These are phyloP conservation scores for Saprolegnia diclina DNA, from an alignment of 352 stramenopile species.

Conservation along the genomic window DNA sequence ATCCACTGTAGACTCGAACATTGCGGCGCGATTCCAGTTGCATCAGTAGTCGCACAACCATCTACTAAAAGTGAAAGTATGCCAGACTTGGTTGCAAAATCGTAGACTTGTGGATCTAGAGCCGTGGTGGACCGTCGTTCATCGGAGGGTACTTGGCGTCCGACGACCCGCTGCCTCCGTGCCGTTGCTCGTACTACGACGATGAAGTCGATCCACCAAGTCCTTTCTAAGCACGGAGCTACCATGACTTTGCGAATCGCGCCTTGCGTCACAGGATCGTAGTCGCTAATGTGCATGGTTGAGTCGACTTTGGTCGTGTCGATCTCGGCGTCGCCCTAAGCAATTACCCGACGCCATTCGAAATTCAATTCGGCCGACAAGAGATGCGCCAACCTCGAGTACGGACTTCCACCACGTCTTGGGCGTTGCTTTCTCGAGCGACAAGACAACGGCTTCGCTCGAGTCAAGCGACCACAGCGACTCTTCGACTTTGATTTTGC, in stretches of 20 bases:
- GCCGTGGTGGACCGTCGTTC: no score
- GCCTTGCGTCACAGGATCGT: constrained; percentile 95
- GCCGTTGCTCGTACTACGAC: constrained; percentile 21
- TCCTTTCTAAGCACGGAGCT: background rate
- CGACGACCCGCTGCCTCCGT: background rate
- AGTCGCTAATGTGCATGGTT: constrained; percentile 93
- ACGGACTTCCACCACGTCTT: constrained; percentile 98
- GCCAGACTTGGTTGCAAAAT: no score
- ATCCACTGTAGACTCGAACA: no score
- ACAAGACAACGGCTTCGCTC: constrained; percentile 69
- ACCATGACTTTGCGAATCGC: constrained; percentile 99
- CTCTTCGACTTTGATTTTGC: constrained; percentile 95
- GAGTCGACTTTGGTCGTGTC: constrained; percentile 96
- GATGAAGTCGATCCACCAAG: background rate
- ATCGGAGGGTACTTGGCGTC: no score
- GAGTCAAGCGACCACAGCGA: constrained; percentile 95
- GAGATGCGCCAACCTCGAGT: constrained; percentile 33
- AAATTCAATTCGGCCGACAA: background rate
- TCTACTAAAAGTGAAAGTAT: no score
- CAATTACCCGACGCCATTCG: background rate
- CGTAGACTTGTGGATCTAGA: no score
- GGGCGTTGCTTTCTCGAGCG: constrained; percentile 92
- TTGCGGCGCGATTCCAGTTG: no score
- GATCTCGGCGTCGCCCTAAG: constrained; percentile 88
- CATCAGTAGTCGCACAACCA: no score